Evolutionary conservation across 164 flowering plant species (phyloP), one percentile per base, ranked within the genome.

Genomic region (Kingdonia uniflora): DNA sequence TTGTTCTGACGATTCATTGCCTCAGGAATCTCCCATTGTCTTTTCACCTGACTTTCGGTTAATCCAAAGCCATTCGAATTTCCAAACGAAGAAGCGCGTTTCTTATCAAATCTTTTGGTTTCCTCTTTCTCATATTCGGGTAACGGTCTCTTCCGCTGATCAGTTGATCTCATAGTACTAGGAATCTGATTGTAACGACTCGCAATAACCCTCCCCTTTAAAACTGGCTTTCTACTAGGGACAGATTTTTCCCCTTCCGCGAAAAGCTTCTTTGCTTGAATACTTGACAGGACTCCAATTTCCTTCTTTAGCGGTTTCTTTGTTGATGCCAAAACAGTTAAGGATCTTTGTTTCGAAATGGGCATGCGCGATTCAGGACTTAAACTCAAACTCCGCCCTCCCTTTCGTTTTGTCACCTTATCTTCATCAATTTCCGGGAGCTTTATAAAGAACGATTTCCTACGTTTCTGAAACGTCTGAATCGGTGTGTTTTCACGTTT

Each of bases 191-290:
- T 84, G 54, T 84, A 89, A 43, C 90, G 61, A 59, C 95, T 89
- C 0, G 87, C 72, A 12, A 89, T 76, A 2, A 80, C 73, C 56
- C 86, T 71, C 14, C 88, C 89, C 12, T 54, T 55, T 64, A 63
- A 82, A 25, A 49, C 5, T 6, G 79, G 65, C 51, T 81, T 85
- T 70, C 78, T 81, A 16, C 11, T 48, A 1, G 60, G 11, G 42
- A 49, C 70, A 0, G 78, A 65, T 29, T 72, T 76, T 35, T 80
- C 84, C 0, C 68, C 76, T 19, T 80, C 87, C 60, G 46, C 70
- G 66, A 90, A 86, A 5, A 90, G 80, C 49, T 71, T 78, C 76
- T 73, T 79, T 0, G 97, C 88, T 62, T 82, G 82, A 55, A 84
- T 67, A 24, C 70, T 51, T 14, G 73, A 61, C 12, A 75, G 5